Conservation (phyloP, 768 basidiomycete species). For the Pleurotus platypus region DNA sequence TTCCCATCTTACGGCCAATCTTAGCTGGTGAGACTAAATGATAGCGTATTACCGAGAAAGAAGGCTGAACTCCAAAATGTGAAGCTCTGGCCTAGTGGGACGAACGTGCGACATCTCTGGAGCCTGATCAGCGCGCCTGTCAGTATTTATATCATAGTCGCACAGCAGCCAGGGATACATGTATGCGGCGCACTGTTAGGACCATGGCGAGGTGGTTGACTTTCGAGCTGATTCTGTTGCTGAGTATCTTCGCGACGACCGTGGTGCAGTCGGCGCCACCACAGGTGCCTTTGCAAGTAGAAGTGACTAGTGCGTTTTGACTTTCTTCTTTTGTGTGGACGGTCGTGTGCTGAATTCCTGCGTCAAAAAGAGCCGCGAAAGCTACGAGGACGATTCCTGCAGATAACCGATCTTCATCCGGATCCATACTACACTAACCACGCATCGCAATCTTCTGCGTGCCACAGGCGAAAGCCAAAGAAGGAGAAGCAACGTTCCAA, state of each 20-base stretch:
- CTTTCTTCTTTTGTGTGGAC: neutral
- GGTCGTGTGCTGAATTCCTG: conserved; percentile 7
- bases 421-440: conserved; percentile 42
- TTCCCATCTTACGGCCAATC: no score
- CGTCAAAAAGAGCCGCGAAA: conserved; percentile 37
- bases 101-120: conserved; percentile 8
- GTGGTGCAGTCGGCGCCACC: conserved; percentile 30
- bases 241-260: conserved; percentile 14
- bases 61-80: conserved; percentile 2
- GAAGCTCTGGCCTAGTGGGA: neutral
- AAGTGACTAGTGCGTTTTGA: conserved; percentile 25
- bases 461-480: conserved; percentile 63
- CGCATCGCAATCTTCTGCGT: conserved; percentile 56
- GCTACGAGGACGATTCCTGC: conserved; percentile 71
- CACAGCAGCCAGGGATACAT: neutral
- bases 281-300: conserved; percentile 34
- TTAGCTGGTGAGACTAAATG: neutral
- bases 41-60: neutral
- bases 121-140: no score
- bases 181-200: neutral
- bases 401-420: conserved; percentile 84
- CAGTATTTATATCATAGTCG: neutral
- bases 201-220: conserved; percentile 6
- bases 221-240: conserved; percentile 13
- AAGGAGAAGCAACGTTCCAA: conserved; percentile 50